Evolutionary conservation across 2,329 filamentous ascomycete genomes (phyloP), one percentile per base, ranked within the genome.

Genomic region (Fusarium sp.): DNA sequence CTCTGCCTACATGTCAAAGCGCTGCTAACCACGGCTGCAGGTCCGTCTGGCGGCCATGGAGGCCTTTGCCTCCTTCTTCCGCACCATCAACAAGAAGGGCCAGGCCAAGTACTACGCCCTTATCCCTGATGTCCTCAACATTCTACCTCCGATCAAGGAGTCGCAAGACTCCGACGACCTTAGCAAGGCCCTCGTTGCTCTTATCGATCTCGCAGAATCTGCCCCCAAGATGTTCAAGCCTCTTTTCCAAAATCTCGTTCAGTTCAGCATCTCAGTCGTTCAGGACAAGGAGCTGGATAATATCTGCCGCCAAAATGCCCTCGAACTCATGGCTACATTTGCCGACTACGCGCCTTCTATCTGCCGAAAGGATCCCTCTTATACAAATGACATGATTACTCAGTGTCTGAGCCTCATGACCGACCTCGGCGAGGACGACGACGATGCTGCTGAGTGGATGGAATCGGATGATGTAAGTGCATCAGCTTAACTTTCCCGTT

Each of bases 321-420:
- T 99, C 46, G 96, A 99, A 82, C 89, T 99, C 64, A 98, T 99
- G 94, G 95, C 95, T 29, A 99, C 96, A 0, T 99, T 99, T 81
- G 95, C 96, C 74, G 96, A 99, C 80, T 96, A 96, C 78, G 93
- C 94, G 1, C 95, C 96, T 6, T 92, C 93, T 40, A 96, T 98
- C 92, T 98, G 96, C 87, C 94, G 93, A 81, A 98, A 98, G 81
- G 96, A 99, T 80, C 84, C 91, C n/a, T 92, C 91, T 12, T 99
- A 97, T 84, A 96, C 95, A 3, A 92, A 90, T 69, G 95, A 98
- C 74, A 99, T 99, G 96, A 97, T 99, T 73, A 98, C 95, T 1
- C 96, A 99, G 83, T 99, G 96, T 82, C 86, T 99, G 75, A 98
- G 96, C 77, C 85, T 99, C 76, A 99, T 99, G 96, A 98, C 96